A percentile compares a stretch with the other conserved stretches of the same genome.
Conservation (phyloP, 495 filamentous ascomycete species). For the Neurospora sp. region DNA sequence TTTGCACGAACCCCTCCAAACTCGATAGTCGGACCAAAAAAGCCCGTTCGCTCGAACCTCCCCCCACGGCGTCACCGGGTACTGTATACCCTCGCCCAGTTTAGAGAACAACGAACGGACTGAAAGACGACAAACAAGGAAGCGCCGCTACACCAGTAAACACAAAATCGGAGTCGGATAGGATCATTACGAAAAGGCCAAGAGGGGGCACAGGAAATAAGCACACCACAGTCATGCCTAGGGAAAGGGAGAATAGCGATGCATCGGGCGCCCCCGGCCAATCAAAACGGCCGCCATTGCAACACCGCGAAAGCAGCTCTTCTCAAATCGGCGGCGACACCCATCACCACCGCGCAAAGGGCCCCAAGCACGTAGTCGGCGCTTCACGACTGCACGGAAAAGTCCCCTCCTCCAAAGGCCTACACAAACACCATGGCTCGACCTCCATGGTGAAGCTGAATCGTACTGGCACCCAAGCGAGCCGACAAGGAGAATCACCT, state of each 20-base stretch:
- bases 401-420: conserved; percentile 34
- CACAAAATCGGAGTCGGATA: neutral
- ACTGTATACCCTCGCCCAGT: neutral
- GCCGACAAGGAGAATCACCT: neutral
- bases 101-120: neutral
- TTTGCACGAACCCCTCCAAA: neutral
- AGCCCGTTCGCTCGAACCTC: neutral
- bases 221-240: conserved; percentile 16
- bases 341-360: conserved; percentile 27
- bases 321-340: conserved; percentile 16
- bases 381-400: conserved; percentile 31
- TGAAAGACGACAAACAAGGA: neutral
- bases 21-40: neutral
- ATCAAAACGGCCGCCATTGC: conserved; percentile 37
- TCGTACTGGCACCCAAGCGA: conserved; percentile 15
- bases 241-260: conserved; percentile 21
- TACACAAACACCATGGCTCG: conserved; percentile 34
- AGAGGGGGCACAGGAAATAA: neutral
- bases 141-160: neutral
- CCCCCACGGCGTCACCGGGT: neutral
- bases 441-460: conserved; percentile 31
- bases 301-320: conserved; percentile 28
- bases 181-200: neutral
- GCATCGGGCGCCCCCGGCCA: conserved; percentile 27
- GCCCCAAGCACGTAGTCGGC: conserved; percentile 37